A percentile compares a stretch with the other conserved stretches of the same genome.
Conservation (phyloP, 2,329 filamentous ascomycete species). For the Trichoderma pleuroti region DNA sequence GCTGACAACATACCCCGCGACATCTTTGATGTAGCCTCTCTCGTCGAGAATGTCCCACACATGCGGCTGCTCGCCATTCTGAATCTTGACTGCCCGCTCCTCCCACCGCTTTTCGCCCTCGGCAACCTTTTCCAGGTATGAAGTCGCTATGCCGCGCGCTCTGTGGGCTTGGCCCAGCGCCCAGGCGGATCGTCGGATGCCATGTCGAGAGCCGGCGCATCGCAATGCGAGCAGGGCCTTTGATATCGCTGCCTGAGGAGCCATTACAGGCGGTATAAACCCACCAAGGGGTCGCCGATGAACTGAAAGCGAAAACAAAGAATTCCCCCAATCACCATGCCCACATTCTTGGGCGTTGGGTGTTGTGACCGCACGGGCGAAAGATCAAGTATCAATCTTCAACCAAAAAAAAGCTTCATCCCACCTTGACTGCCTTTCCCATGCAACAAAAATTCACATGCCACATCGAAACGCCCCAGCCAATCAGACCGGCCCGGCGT, state of each 20-base stretch:
- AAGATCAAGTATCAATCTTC: background rate
- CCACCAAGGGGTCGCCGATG: background rate
- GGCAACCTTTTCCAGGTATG: conserved; percentile 43
- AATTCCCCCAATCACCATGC: background rate
- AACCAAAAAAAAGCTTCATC: conserved; percentile 5
- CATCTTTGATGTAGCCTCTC: conserved; percentile 69
- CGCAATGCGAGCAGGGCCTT: conserved; percentile 27
- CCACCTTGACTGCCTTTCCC: conserved; percentile 14
- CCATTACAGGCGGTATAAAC: conserved; percentile 25
- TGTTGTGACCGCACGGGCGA: background rate
- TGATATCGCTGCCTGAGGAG: conserved; percentile 25
- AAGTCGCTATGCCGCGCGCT: conserved; percentile 38
- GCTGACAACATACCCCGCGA: conserved; percentile 58
- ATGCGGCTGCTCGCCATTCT: conserved; percentile 47
- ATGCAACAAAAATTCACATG: conserved; percentile 29
- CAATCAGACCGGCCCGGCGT: conserved; percentile 29
- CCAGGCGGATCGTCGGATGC: conserved; percentile 22
- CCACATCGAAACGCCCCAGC: conserved; percentile 20
- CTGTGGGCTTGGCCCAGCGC: conserved; percentile 26
- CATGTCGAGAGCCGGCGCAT: conserved; percentile 27
- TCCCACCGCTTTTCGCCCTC: conserved; percentile 47
- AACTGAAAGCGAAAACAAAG: background rate
- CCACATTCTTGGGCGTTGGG: background rate
- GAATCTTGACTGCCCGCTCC: conserved; percentile 44
- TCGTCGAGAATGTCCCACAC: conserved; percentile 66